phyloP scores from a whole-genome alignment of 176 grass and related monocot species.

The Phoenix roebelenii region DNA sequence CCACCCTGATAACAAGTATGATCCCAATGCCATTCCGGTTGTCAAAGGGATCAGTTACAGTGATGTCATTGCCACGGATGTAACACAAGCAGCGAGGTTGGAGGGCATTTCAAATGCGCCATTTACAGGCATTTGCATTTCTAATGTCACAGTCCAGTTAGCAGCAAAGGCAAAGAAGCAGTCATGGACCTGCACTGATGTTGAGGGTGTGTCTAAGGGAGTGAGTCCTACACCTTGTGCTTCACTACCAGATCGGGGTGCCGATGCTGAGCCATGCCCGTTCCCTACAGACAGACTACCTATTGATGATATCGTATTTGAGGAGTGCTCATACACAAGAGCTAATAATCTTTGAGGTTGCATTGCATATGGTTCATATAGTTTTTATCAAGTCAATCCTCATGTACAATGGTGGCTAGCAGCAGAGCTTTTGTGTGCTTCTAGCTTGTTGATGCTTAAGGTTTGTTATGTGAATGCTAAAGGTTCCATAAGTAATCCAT shows the following conservation, averaged over 20 bases:
- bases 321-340: constrained; percentile 47
- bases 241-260: constrained; percentile 24
- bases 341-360: not conserved
- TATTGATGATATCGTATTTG: constrained; percentile 36
- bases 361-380: too few relatives aligned
- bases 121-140: constrained; percentile 60
- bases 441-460: too few relatives aligned
- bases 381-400: too few relatives aligned
- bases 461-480: too few relatives aligned
- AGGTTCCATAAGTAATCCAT: too few relatives aligned
- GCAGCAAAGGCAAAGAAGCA: constrained; percentile 46
- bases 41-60: constrained; percentile 76
- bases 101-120: constrained; percentile 68
- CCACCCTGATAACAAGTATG: constrained; percentile 63
- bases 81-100: constrained; percentile 44
- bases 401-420: too few relatives aligned
- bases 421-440: too few relatives aligned
- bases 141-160: constrained; percentile 50
- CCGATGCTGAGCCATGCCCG: constrained; percentile 30
- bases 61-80: constrained; percentile 64
- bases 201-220: constrained; percentile 44
- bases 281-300: constrained; percentile 52
- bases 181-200: constrained; percentile 60
- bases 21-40: constrained; percentile 57
- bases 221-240: constrained; percentile 54